Base-by-base conservation (phyloP, 2,329 filamentous ascomycete species). In the Stachybotrys chlorohalonatus region DNA sequence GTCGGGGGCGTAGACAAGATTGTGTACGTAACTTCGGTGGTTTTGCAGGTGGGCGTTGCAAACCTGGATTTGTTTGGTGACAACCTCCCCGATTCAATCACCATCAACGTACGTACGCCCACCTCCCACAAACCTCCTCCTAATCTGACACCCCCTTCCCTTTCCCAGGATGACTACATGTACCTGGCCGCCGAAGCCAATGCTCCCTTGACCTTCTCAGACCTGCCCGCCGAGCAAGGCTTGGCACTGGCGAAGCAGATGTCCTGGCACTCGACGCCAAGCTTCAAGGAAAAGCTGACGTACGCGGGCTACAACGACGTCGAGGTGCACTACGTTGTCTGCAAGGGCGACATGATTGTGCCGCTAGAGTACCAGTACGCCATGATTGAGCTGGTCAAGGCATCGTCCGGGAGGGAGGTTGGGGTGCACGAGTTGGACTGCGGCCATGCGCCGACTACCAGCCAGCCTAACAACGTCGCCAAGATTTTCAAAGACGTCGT, bases 1-100 rank as follows among this genome's bases (percentile, higher is more conserved):
- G 11, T 53, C 3, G 68, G 68, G 11, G 67, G 68, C 2, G 59
- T 70, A 30, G 64, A 59, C 6, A 54, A 60, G 1, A 56, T 68
- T 11, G 48, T 69, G 1, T 69, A 64, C 36, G 49, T 70, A 2
- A 54, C 66, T 0, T 59, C 66, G 0, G 62, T 67, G 47, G 64
- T 63, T 2, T 45, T 68, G 0, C 61, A 66, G 0, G 47, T 47
- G 11, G 46, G 46, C 9, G n/a, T 47, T 9, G 15, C 15, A 8
- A 47, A 47, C 17, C 17, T 47, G 46, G 46, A 47, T n/a, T n/a
- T 47, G 15, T 47, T 47, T 16, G n/a, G n/a, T 8, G 15, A n/a
- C 46, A 47, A 47, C 46, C 46, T 47, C 16, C 46, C 46, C 15
- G 17, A n/a, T n/a, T 47, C 17, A 1, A 7, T 52, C 0, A 52